Conservation (phyloP, 2,329 filamentous ascomycete species). For the Sclerotinia glacialis region DNA sequence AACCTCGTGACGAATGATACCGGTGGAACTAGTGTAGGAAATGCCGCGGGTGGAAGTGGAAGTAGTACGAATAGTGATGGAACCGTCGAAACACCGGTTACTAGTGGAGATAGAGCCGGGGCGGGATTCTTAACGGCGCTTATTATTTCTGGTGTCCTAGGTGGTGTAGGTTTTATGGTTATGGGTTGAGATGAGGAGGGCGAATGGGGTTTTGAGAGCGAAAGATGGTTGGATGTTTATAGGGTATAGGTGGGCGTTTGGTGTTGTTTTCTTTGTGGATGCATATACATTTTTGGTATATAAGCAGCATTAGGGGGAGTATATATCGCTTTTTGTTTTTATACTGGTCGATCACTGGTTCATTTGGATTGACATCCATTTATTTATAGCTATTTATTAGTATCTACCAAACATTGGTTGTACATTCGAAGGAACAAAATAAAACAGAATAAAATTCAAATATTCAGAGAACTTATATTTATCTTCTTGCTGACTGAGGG, state of each 20-base stretch:
- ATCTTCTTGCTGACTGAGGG: background rate
- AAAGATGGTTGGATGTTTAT: constrained; percentile 9
- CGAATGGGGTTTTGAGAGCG: background rate
- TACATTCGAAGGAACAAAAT: background rate
- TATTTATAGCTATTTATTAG: no score
- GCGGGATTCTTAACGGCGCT: constrained; percentile 63
- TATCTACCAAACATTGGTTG: background rate
- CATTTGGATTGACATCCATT: background rate
- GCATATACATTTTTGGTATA: background rate
- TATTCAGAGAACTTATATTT: background rate
- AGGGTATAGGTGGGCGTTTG: background rate
- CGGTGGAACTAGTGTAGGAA: constrained; percentile 55
- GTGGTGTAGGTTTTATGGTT: constrained; percentile 54
- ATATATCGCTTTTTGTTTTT: background rate
- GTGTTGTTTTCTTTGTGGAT: background rate
- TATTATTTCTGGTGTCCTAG: constrained; percentile 49
- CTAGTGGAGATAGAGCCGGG: constrained; percentile 61
- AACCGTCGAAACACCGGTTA: constrained; percentile 29
- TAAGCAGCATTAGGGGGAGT: background rate
- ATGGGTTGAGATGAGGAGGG: constrained; percentile 12
- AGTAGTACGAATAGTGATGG: constrained; percentile 13
- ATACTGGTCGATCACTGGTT: background rate
- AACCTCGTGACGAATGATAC: constrained; percentile 47
- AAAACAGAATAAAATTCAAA: background rate
- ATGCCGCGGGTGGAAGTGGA: constrained; percentile 33